Base-by-base conservation (phyloP, 208 protist genomes). In the Trypanosoma cruzi region DNA sequence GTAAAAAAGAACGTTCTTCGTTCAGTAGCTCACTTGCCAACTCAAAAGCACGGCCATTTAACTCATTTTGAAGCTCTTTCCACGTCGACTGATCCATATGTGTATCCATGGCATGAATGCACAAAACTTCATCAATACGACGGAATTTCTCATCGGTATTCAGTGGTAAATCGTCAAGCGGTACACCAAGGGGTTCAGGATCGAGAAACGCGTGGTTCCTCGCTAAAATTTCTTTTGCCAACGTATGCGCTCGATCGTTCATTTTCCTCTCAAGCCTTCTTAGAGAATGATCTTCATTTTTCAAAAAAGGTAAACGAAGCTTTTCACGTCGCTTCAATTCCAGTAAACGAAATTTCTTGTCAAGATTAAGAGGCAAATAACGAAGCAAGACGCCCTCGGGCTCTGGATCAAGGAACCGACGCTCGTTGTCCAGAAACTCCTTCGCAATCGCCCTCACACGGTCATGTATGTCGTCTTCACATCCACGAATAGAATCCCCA, bases 401-500 rank as follows among this genome's bases (percentile, higher is more conserved):
- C 57, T 79, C 70, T n/a, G 71, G 88, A 58, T 96, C 84, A 63
- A 96, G 75, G 55, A 94, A 94, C 34, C 75, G 64, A 11, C 91
- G 84, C 81, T 96, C 86, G 57, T 82, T 78, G 32, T 79, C 69
- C 13, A 94, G 67, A 34, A 90, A 93, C 50, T 81, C 68, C 20
- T 42, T 60, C 55, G 86, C 91, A 28, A 95, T 90, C n/a, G 85
- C 73, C 36, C 66, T 76, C 7, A 95, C 82, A 42, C 79, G 80
- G 16, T 89, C 80, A 8, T 69, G 72, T 73, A 95, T 92, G 46
- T 81, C 77, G 42, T 92, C 83, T 66, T 93, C 88, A 40, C 61
- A 81, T 18, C 53, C 22, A 40, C 81, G 80, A 58, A 95, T 90
- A 18, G 55, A 70, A 26, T 86, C 75, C 32, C 77, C 64, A 66